Percentiles rank a stretch among this genome's conserved stretches.
phyloP scores from a whole-genome alignment of 179 eudicot species.

The Spergularia azorica region DNA sequence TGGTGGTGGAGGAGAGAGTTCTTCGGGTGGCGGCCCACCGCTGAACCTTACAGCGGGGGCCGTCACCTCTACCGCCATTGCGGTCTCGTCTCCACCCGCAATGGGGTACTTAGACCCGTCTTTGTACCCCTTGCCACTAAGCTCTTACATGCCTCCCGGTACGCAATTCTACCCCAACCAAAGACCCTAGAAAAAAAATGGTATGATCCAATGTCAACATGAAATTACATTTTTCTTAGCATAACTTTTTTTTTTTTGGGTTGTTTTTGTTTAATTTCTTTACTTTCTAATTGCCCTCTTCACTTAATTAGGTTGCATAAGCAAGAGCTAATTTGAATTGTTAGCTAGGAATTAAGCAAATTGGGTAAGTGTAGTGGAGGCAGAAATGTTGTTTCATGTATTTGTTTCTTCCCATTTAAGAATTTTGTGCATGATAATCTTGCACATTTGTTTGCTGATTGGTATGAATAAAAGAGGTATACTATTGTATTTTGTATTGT shows the following conservation, averaged over 20 bases:
- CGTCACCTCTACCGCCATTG: constrained; percentile 19
- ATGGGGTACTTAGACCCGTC: constrained; percentile 56
- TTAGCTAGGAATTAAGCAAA: not conserved
- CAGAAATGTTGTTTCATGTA: not conserved
- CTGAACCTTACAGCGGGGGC: constrained; percentile 38
- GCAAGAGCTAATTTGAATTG: not conserved
- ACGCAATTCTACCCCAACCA: constrained; percentile 86
- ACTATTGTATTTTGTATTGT: not conserved
- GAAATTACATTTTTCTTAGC: not conserved
- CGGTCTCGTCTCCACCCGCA: constrained; percentile 18
- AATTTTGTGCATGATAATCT: not conserved
- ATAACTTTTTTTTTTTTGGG: not conserved
- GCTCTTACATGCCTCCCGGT: constrained; percentile 67
- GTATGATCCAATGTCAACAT: too few species aligned
- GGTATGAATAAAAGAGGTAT: constrained; percentile 12
- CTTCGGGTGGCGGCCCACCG: constrained; percentile 50
- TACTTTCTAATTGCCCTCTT: not conserved
- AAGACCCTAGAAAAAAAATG: constrained; percentile 45
- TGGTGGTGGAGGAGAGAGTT: constrained; percentile 43
- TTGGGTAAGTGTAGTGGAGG: constrained; percentile 3
- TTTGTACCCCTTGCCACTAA: constrained; percentile 49
- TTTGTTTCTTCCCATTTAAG: constrained; percentile 12
- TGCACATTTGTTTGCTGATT: constrained; percentile 11
- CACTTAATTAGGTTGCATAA: not conserved
- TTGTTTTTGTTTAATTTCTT: not conserved